A percentile compares a stretch with the other conserved stretches of the same genome.
Conservation (phyloP, 192 early-diverging fungal species). For the Backusella morwellensis region DNA sequence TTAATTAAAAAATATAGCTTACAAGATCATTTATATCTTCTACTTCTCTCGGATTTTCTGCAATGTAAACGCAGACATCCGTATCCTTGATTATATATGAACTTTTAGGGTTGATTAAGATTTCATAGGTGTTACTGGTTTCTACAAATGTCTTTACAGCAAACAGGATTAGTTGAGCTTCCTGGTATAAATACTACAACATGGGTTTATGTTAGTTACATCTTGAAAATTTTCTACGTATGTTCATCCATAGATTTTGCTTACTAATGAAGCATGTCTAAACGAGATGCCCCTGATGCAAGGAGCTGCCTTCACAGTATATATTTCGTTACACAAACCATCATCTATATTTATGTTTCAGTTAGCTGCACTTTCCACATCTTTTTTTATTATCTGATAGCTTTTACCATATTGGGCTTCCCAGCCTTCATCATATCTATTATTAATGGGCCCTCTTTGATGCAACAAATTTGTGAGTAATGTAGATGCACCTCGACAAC, state of each 20-base stretch:
- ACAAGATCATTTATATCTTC: slow-evolving; percentile 31
- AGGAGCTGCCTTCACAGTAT: slow-evolving; percentile 42
- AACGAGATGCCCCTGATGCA: slow-evolving; percentile 56
- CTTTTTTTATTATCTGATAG: not conserved
- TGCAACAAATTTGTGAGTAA: slow-evolving; percentile 62
- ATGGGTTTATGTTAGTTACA: not conserved
- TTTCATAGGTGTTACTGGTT: slow-evolving; percentile 23
- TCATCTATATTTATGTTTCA: slow-evolving; percentile 33
- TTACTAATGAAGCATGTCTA: slow-evolving; percentile 43
- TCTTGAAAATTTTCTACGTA: not conserved
- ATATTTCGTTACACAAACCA: slow-evolving; percentile 62
- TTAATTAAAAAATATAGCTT: not conserved
- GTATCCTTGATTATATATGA: slow-evolving; percentile 28
- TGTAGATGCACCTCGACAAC: slow-evolving; percentile 54
- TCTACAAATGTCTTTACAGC: slow-evolving; percentile 31
- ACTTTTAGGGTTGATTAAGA: slow-evolving; percentile 59
- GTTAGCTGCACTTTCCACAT: not conserved
- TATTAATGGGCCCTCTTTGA: slow-evolving; percentile 45
- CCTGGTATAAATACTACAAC: slow-evolving; percentile 31
- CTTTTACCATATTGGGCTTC: slow-evolving; percentile 52
- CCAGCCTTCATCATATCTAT: slow-evolving; percentile 56
- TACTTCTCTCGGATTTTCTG: slow-evolving; percentile 43
- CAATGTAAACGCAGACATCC: slow-evolving; percentile 54
- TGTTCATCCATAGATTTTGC: not conserved
- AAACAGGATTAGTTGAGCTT: slow-evolving; percentile 45